phyloP scores from a whole-genome alignment of 139 green algal species.

The Pseudopediastrum boryanum region DNA sequence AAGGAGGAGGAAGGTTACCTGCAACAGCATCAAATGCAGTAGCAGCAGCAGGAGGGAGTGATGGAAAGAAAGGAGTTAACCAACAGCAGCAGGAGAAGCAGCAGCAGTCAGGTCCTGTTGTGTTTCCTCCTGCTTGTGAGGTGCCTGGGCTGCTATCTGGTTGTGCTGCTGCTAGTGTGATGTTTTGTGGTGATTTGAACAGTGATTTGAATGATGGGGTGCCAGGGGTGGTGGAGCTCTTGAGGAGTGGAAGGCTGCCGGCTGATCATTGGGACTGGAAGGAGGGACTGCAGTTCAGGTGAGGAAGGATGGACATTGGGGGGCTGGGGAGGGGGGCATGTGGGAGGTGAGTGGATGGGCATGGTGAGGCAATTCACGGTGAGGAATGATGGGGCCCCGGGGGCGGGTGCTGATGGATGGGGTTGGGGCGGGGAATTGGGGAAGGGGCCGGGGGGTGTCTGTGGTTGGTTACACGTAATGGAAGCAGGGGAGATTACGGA shows the following conservation, averaged over 20 bases:
- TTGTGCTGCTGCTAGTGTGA: conserved; percentile 37
- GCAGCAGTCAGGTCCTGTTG: neutral
- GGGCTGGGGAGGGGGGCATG: too few relatives aligned
- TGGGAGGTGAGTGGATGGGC: too few relatives aligned
- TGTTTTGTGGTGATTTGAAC: conserved; percentile 92
- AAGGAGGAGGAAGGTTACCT: neutral
- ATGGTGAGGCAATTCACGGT: too few relatives aligned
- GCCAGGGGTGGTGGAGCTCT: conserved; percentile 85
- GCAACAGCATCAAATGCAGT: neutral
- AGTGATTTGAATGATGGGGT: conserved; percentile 86
- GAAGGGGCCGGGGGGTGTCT: too few relatives aligned
- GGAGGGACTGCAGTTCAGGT: conserved; percentile 73
- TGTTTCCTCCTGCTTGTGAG: too few relatives aligned
- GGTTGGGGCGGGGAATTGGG: too few relatives aligned
- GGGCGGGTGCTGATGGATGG: too few relatives aligned
- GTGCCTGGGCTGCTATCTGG: neutral
- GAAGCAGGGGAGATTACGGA: too few relatives aligned
- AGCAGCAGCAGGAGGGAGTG: conserved; percentile 24
- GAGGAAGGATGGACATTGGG: too few relatives aligned
- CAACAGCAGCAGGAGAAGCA: conserved; percentile 38
- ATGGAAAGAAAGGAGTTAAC: conserved; percentile 1
- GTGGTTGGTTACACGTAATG: too few relatives aligned
- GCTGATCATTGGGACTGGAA: conserved; percentile 86
- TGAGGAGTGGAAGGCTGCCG: conserved; percentile 65
- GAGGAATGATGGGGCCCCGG: too few relatives aligned